Percentiles rank a stretch among this genome's conserved stretches.
Conservation (phyloP, 2,329 filamentous ascomycete genomes). For the Fusarium agapanthi region DNA sequence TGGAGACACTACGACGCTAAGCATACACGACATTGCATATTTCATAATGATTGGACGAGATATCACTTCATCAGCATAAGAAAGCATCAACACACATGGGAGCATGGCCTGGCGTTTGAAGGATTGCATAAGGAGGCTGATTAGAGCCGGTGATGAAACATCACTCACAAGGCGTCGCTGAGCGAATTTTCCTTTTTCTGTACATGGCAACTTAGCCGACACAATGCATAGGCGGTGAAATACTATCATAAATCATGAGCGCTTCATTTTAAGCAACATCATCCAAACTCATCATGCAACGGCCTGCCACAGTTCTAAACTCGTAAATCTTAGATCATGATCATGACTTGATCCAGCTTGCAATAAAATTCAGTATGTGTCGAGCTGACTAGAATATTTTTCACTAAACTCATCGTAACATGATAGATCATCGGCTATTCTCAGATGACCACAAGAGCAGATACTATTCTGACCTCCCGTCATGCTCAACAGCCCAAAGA, state of each 20-base stretch:
- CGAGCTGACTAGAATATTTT: too few species aligned
- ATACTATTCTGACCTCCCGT: background rate
- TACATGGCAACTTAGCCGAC: too few species aligned
- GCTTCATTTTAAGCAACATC: too few species aligned
- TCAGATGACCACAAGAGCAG: background rate
- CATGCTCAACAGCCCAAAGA: conserved; percentile 44
- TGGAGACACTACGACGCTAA: background rate
- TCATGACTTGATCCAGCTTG: too few species aligned
- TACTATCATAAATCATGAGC: background rate
- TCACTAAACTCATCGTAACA: too few species aligned
- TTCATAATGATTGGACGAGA: conserved; percentile 29
- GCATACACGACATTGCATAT: conserved; percentile 4
- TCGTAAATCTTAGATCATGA: background rate
- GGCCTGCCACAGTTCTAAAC: background rate
- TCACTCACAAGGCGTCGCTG: conserved; percentile 6
- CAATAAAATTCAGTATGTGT: too few species aligned
- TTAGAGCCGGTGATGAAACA: background rate
- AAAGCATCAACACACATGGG: background rate
- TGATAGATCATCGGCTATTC: background rate
- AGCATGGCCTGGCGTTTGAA: conserved; percentile 20
- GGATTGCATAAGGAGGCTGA: conserved; percentile 3
- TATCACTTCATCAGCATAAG: background rate
- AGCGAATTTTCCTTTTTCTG: background rate
- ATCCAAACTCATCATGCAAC: accelerated
- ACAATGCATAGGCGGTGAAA: background rate